These are phyloP conservation scores for Wickerhamiella infanticola DNA, from an alignment of 1,139 yeast species.

Conservation along the genomic window DNA sequence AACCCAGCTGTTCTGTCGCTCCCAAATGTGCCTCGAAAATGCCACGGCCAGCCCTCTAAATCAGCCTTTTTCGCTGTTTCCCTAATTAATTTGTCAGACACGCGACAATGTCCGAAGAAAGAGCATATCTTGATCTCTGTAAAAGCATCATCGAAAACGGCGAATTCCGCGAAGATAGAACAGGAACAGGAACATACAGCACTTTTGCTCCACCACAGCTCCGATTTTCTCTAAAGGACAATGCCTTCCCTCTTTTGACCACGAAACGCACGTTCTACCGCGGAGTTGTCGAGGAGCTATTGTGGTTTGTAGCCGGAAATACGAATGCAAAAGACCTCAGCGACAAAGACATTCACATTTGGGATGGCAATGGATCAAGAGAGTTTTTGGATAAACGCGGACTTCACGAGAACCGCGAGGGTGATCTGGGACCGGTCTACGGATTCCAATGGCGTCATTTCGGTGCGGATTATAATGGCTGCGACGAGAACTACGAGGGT, in stretches of 20 bases:
- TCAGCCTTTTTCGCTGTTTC: too few species aligned
- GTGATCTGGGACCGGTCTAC: slow-evolving; percentile 95
- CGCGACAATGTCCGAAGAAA: slow-evolving; percentile 31
- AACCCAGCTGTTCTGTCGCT: too few species aligned
- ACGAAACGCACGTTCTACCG: slow-evolving; percentile 85
- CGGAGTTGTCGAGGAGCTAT: slow-evolving; percentile 73
- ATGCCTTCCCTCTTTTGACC: slow-evolving; percentile 71
- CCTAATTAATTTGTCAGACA: background rate
- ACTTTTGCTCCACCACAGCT: slow-evolving; percentile 93
- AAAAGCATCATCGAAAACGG: slow-evolving; percentile 63
- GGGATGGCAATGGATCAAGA: slow-evolving; percentile 99
- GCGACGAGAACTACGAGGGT: slow-evolving; percentile 75
- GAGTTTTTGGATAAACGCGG: slow-evolving; percentile 80
- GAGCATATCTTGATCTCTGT: slow-evolving; percentile 75
- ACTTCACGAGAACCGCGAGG: slow-evolving; percentile 63
- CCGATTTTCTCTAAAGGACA: slow-evolving; percentile 60
- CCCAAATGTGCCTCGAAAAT: too few species aligned
- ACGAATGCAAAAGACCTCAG: slow-evolving; percentile 72
- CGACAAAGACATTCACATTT: slow-evolving; percentile 77
- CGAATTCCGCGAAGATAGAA: slow-evolving; percentile 83
- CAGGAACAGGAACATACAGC: slow-evolving; percentile 91
- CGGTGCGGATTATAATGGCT: slow-evolving; percentile 78
- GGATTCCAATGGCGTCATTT: slow-evolving; percentile 99
- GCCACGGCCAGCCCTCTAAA: too few species aligned
- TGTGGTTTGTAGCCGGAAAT: slow-evolving; percentile 85